phyloP scores from a whole-genome alignment of 139 green algal genomes.

The Volvox africanus region DNA sequence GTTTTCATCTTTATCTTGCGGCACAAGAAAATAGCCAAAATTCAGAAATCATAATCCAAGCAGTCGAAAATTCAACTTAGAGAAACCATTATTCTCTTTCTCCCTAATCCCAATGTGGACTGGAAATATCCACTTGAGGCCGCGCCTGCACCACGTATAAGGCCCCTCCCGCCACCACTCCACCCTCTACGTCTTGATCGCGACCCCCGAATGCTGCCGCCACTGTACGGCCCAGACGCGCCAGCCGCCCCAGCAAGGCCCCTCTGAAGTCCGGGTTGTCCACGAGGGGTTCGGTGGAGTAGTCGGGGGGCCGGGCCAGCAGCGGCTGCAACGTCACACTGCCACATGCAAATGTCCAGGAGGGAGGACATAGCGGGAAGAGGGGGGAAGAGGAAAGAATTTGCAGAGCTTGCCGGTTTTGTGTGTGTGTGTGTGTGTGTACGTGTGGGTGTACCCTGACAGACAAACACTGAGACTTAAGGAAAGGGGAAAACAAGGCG shows the following conservation, averaged over 20 bases:
- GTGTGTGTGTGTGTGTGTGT: no score
- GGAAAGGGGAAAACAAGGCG: no score
- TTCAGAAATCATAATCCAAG: no score
- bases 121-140: constrained; percentile 50
- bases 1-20: no score
- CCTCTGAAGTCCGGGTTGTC: constrained; percentile 75
- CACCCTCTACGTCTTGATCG: constrained; percentile 90
- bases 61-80: no score
- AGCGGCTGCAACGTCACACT: constrained; percentile 75
- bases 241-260: constrained; percentile 42
- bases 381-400: not conserved
- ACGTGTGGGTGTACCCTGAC: no score
- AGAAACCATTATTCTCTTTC: no score
- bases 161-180: constrained; percentile 57
- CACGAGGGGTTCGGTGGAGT: constrained; percentile 76
- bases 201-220: constrained; percentile 42
- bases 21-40: no score
- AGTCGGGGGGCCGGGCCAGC: constrained; percentile 57
- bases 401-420: no score
- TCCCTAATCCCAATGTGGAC: not conserved
- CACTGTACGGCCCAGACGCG: constrained; percentile 25
- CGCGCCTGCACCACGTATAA: constrained; percentile 85
- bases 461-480: no score
- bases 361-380: not conserved
- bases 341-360: not conserved